A percentile compares a stretch with the other conserved stretches of the same genome.
phyloP scores from a whole-genome alignment of 2,329 filamentous ascomycete genomes.

The Stachybotrys chartarum region DNA sequence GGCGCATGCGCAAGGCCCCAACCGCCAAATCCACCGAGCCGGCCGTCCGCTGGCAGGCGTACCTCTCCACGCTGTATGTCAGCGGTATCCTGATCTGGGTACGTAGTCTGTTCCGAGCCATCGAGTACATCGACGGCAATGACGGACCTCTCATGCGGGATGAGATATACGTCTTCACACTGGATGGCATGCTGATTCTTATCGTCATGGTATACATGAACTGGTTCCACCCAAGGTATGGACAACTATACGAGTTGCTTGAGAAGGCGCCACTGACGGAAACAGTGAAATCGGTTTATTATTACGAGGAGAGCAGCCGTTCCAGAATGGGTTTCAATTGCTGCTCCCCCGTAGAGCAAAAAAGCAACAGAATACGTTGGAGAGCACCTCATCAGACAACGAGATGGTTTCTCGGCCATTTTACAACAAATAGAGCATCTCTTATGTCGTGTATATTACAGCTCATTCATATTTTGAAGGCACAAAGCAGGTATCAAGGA shows the following conservation, averaged over 20 bases:
- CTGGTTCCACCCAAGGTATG: slow-evolving; percentile 15
- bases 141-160: slow-evolving; percentile 22
- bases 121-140: slow-evolving; percentile 28
- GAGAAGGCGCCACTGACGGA: too few species aligned
- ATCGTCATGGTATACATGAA: slow-evolving; percentile 18
- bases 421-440: not conserved
- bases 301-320: slow-evolving; percentile 10
- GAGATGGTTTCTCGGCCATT: not conserved
- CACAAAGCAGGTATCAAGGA: too few species aligned
- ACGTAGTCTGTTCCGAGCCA: slow-evolving; percentile 27
- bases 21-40: not conserved
- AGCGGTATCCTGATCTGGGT: slow-evolving; percentile 24
- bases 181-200: slow-evolving; percentile 29
- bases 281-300: not conserved
- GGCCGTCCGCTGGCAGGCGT: slow-evolving; percentile 18
- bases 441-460: too few species aligned
- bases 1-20: slow-evolving; percentile 3
- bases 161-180: slow-evolving; percentile 28
- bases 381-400: slow-evolving; percentile 9
- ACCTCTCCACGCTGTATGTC: slow-evolving; percentile 9
- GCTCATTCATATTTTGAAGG: too few species aligned
- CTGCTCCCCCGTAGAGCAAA: slow-evolving; percentile 7
- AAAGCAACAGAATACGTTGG: slow-evolving; percentile 4
- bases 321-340: slow-evolving; percentile 15
- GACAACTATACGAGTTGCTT: not conserved